A percentile compares a stretch with the other conserved stretches of the same genome.
Conservation (phyloP, 345 rosid genomes). For the Iberis pinnata region DNA sequence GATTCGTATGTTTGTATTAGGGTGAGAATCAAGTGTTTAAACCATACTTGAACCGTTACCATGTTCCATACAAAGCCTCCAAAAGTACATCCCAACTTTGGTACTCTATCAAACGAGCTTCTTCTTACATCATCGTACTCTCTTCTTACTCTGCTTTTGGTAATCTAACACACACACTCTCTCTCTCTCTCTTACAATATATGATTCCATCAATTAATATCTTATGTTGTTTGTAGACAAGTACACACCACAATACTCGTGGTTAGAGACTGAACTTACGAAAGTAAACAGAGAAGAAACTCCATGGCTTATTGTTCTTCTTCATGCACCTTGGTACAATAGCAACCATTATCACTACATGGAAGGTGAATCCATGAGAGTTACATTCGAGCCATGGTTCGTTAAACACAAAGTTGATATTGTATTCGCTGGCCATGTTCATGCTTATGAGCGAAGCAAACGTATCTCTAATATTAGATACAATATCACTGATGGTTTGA, state of each 20-base stretch:
- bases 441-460: slow-evolving; percentile 43
- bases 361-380: slow-evolving; percentile 56
- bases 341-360: slow-evolving; percentile 35
- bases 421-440: slow-evolving; percentile 48
- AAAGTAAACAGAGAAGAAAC: slow-evolving; percentile 38
- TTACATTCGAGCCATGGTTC: slow-evolving; percentile 40
- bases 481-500: slow-evolving; percentile 43
- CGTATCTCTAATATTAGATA: slow-evolving; percentile 47
- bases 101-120: slow-evolving; percentile 46
- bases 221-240: slow-evolving; percentile 19
- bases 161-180: no score
- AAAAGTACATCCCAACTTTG: slow-evolving; percentile 40
- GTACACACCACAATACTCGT: slow-evolving; percentile 35
- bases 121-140: slow-evolving; percentile 40
- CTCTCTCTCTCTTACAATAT: background rate
- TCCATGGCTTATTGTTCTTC: slow-evolving; percentile 29
- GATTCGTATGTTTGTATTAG: slow-evolving; percentile 12
- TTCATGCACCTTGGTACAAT: slow-evolving; percentile 33
- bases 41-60: slow-evolving; percentile 33
- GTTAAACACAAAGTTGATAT: slow-evolving; percentile 42
- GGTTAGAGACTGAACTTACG: slow-evolving; percentile 30
- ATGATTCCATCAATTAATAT: background rate
- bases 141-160: slow-evolving; percentile 47
- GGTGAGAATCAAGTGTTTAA: slow-evolving; percentile 39
- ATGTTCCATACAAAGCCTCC: slow-evolving; percentile 36